Evolutionary conservation across 192 early-diverging fungal genomes (phyloP).

Genomic region (Gaertneriomyces sp.): DNA sequence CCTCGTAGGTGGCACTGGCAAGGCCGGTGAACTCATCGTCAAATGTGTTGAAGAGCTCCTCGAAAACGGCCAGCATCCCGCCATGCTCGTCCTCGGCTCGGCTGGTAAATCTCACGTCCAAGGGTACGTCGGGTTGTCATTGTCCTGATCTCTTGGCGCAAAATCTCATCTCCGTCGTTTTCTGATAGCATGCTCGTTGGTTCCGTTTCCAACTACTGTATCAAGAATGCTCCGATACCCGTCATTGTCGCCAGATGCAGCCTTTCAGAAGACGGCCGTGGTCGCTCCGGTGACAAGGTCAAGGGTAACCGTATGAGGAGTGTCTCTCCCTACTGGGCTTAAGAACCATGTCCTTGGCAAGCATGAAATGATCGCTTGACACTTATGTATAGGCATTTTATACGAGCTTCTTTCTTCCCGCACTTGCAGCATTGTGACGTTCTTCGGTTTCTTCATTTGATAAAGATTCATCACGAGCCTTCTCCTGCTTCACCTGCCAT

Average conservation of each 20-base stretch:
- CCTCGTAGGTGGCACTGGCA: neutral
- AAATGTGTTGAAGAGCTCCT: constrained; percentile 33
- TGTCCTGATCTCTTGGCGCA: neutral
- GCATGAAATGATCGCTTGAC: no score
- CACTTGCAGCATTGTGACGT: no score
- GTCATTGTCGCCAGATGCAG: constrained; percentile 38
- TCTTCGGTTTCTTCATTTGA: no score
- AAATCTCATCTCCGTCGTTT: neutral
- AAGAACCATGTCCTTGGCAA: no score
- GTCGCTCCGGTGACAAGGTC: neutral
- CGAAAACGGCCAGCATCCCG: constrained; percentile 13
- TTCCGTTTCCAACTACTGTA: constrained; percentile 35
- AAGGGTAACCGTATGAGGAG: no score
- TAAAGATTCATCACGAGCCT: no score
- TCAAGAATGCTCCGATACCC: constrained; percentile 34
- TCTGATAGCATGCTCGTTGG: constrained; percentile 33
- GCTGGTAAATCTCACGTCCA: constrained; percentile 42
- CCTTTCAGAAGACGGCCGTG: constrained; percentile 24
- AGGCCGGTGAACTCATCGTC: constrained; percentile 34
- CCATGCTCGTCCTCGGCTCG: constrained; percentile 40
- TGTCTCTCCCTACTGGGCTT: no score
- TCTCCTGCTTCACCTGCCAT: no score
- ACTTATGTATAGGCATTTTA: no score
- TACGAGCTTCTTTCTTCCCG: no score
- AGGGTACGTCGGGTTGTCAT: constrained; percentile 9